These are phyloP conservation scores for peach (Prunus persica) DNA, from an alignment of 306 rosid genomes.

Conservation along the genomic window DNA sequence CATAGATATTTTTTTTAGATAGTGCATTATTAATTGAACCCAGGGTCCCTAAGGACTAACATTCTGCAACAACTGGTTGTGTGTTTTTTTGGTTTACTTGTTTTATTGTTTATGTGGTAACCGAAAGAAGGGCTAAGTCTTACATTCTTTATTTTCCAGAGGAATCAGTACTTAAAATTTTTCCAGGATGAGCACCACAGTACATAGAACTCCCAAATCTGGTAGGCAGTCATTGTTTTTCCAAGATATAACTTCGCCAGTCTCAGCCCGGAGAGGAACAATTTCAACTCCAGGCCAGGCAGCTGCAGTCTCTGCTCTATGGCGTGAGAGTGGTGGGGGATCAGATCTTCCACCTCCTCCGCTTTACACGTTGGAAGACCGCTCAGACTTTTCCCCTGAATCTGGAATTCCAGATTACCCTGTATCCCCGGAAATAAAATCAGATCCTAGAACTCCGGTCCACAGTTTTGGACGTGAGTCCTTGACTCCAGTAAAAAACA, in stretches of 20 bases:
- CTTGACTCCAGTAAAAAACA: conserved; percentile 54
- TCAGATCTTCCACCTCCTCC: conserved; percentile 98
- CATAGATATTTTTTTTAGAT: not conserved
- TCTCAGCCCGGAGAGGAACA: conserved; percentile 69
- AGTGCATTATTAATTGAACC: not conserved
- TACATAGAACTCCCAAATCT: conserved; percentile 71
- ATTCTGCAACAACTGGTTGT: not conserved
- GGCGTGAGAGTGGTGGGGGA: conserved; percentile 73
- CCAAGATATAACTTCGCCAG: conserved; percentile 92
- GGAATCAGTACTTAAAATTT: not conserved
- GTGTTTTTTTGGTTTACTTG: not conserved
- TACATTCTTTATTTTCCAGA: conserved; percentile 29
- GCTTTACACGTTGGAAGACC: conserved; percentile 83
- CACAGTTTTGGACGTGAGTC: conserved; percentile 54
- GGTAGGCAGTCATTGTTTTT: conserved; percentile 81
- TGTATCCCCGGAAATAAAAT: conserved; percentile 73
- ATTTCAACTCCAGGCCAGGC: conserved; percentile 84
- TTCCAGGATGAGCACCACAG: conserved; percentile 55
- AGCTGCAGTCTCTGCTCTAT: conserved; percentile 70
- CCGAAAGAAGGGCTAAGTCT: not conserved
- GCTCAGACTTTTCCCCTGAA: conserved; percentile 88
- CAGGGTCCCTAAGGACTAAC: not conserved
- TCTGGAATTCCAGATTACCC: conserved; percentile 85
- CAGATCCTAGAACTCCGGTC: conserved; percentile 58
- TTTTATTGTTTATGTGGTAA: not conserved